Evolutionary conservation across 2,329 filamentous ascomycete genomes (phyloP).

Genomic region (Talaromyces sp.): DNA sequence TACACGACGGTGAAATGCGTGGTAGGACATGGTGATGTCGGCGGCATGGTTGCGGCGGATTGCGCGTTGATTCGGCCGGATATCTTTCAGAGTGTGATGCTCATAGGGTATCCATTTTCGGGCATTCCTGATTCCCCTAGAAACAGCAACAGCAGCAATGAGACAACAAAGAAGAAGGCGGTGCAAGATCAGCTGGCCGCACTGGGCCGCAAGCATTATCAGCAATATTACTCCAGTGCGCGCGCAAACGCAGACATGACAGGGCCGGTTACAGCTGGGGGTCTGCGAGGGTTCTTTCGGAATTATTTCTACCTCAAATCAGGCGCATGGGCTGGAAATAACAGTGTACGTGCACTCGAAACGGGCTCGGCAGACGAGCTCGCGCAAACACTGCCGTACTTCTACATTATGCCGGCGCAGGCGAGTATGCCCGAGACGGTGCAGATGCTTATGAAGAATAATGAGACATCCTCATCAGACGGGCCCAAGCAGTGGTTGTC

Average conservation of each 20-base stretch:
- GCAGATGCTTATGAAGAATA: conserved; percentile 49
- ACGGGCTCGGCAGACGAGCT: conserved; percentile 54
- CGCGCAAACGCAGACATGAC: conserved; percentile 33
- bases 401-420: conserved; percentile 60
- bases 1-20: conserved; percentile 54
- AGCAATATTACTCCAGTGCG: conserved; percentile 49
- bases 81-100: conserved; percentile 55
- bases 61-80: conserved; percentile 59
- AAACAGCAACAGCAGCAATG: conserved; percentile 7
- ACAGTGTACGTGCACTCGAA: conserved; percentile 8
- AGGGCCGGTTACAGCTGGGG: conserved; percentile 30
- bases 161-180: conserved; percentile 11
- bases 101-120: conserved; percentile 62
- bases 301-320: conserved; percentile 66
- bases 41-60: conserved; percentile 54
- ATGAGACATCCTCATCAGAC: conserved; percentile 34
- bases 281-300: conserved; percentile 55
- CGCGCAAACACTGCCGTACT: conserved; percentile 53
- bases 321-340: conserved; percentile 52
- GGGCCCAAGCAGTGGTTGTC: conserved; percentile 47
- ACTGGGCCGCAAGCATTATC: conserved; percentile 61
- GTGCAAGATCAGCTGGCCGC: conserved; percentile 53
- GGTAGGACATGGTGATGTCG: conserved; percentile 60
- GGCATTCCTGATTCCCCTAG: conserved; percentile 46
- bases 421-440: conserved; percentile 56